Base-by-base conservation (phyloP, 306 rosid genomes). In the Castanea mollissima region DNA sequence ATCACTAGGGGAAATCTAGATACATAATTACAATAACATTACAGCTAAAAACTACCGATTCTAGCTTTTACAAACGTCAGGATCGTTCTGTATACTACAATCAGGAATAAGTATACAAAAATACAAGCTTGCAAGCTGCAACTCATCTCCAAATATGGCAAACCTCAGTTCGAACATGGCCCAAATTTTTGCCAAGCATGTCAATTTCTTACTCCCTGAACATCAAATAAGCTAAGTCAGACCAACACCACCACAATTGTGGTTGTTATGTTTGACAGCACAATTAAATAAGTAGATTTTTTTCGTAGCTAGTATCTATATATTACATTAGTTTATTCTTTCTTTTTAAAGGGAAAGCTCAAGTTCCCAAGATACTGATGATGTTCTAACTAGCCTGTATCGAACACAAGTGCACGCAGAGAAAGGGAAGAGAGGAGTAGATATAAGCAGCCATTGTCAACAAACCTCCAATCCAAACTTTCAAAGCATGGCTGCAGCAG, bases 141-240 rank as follows among this genome's bases (percentile, higher is more conserved):
- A 81, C 72, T 65, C 83, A 58, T 75, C 81, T 72, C 84, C 32
- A 76, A 76, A 76, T 34, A 21, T 72, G 52, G 68, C 78, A 74
- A 70, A 70, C 83, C 79, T 68, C 70, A 46, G 56, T 71, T 86
- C 81, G 55, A 81, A 70, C 44, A 54, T 56, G 69, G 46, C 70
- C 76, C 60, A 73, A 70, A 69, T 78, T 20, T 35, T 69, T 46
- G 67, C 74, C 85, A 25, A 29, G 86, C 59, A 84, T 71, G 86
- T 77, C 81, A 86, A 83, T 89, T 85, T 69, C 93, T 84, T 52
- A 90, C 90, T 54, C 89, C 92, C 97, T 92, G 91, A 67, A 85
- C 83, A 80, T 35, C 68, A 86, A 68, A 62, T 23, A 87, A 78
- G 67, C 72, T 41, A 78, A 69, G 83, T 83, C 32, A 81, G 73